Evolutionary conservation across 1,139 yeast genomes (phyloP), one percentile per base, ranked within the genome.

Genomic region (Pneumocystis jirovecii): DNA sequence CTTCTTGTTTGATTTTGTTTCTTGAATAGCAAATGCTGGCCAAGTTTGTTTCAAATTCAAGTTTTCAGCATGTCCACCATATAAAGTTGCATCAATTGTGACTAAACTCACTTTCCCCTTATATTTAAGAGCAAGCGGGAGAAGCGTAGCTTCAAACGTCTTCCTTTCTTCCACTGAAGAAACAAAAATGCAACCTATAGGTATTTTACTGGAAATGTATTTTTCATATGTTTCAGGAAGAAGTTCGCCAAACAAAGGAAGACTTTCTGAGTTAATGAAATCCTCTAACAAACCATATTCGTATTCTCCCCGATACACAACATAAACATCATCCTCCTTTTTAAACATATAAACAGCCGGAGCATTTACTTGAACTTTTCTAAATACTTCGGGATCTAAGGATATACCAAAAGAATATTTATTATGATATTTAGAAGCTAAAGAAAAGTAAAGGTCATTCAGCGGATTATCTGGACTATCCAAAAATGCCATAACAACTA

Each of bases 21-120:
- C 88, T 77, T 91, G 97, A 71, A 93, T 87, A 64, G 86, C 96
- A 74, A 95, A 86, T 67, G 95, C 84, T 73, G 98, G 98, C 83
- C 89, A 86, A 72, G 85, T 81, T 75, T 87, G 87, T 77, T 86
- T 81, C 84, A 93, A 84, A 81, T 87, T 90, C 76, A 93, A 82
- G 76, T 86, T 84, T 73, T 83, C 87, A 68, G 97, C 97, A 74
- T 93, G 97, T 78, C 83, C 84, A 71, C 97, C 97, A 74, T 79
- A 95, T 73, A 80, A 79, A 67, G 79, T 74, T 67, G 96, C 95
- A 74, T 93, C 95, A 73, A 93, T 81, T 75, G 90, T 91, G 71
- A 88, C 97, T 76, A 95, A 85, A 80, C 87, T 88, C 71, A 91
- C 76, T 75, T 83, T 81, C 71, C 96, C 96, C 80, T 91, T 84